Conservation (phyloP, 805 yeast genomes). For the Saccharomycopsis capsularis region DNA sequence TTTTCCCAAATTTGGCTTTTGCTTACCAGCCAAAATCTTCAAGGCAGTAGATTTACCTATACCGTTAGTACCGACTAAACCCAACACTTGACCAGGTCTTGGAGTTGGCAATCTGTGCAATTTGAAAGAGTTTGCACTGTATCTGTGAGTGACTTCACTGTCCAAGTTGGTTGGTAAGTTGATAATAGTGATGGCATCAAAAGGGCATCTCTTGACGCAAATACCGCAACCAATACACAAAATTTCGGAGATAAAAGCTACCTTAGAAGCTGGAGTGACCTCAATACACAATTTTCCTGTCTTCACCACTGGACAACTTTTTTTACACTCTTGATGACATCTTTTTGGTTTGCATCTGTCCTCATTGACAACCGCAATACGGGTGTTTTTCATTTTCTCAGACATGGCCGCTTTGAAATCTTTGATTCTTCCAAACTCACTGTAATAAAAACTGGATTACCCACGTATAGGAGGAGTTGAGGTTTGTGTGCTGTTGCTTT, state of each 20-base stretch:
- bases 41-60: constrained; percentile 97
- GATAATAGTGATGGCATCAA: constrained; percentile 93
- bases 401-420: too few species aligned
- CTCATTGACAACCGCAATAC: constrained; percentile 92
- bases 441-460: too few species aligned
- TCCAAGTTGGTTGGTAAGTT: constrained; percentile 95
- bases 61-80: constrained; percentile 98
- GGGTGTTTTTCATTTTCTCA: constrained; percentile 39
- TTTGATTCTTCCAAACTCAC: too few species aligned
- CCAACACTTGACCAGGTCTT: constrained; percentile 97
- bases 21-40: constrained; percentile 94
- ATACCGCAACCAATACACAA: constrained; percentile 99
- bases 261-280: constrained; percentile 82
- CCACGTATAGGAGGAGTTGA: too few species aligned
- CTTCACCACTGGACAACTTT: constrained; percentile 95
- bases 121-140: constrained; percentile 96
- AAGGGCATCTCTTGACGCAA: constrained; percentile 97
- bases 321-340: constrained; percentile 97
- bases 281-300: constrained; percentile 98
- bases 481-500: too few species aligned
- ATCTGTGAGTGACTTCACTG: constrained; percentile 88
- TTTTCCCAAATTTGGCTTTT: constrained; percentile 91
- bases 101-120: constrained; percentile 96
- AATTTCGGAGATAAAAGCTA: constrained; percentile 90
- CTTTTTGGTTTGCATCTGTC: constrained; percentile 98